Evolutionary conservation across 225 moss, liverwort and hornwort species (phyloP), one percentile per base, ranked within the genome.

Genomic region (Marchantia polymorpha): DNA sequence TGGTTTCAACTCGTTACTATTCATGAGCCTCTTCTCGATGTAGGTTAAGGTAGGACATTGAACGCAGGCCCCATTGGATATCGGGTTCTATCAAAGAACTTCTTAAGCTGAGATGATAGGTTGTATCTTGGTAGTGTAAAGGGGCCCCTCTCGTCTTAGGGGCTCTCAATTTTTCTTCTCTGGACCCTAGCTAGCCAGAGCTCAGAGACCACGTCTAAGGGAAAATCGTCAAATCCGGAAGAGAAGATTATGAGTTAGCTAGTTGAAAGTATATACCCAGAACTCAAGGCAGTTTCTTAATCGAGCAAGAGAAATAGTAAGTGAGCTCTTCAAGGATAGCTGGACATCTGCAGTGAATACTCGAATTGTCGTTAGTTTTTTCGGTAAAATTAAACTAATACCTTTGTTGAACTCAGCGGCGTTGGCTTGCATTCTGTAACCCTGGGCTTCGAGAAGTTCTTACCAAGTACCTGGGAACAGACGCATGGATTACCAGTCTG

Each of bases 341-440:
- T 39, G 19, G 61, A 17, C 61, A 17, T 17, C 61, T 63, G 61
- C 19, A 17, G 3, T 63, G 20, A 49, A n/a, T n/a, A 52, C 48
- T 14, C n/a, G 17, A 49, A 0, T 22, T 8, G 10, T 9, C 51
- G 7, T 39, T 5, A 39, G 39, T 2, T 39, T 39, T 71, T 50
- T 51, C 49, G n/a, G 71, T 14, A 39, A 20, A 20, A 48, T 54
- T 69, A 58, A 58, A 10, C 11, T 63, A 10, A 52, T 75, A 11
- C 7, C 69, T 78, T 54, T 58, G 49, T 66, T 9, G 73, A 20
- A 61, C n/a, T 52, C 79, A 93, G 92, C 81, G 92, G 82, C 93
- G 93, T 75, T 93, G 95, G 93, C 88, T 96, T 86, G 91, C 89
- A 58, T 92, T 96, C 70, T 89, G 89, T 80, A 96, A 93, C 81